phyloP scores from a whole-genome alignment of 2,329 filamentous ascomycete species.

The Diaporthe capsici region DNA sequence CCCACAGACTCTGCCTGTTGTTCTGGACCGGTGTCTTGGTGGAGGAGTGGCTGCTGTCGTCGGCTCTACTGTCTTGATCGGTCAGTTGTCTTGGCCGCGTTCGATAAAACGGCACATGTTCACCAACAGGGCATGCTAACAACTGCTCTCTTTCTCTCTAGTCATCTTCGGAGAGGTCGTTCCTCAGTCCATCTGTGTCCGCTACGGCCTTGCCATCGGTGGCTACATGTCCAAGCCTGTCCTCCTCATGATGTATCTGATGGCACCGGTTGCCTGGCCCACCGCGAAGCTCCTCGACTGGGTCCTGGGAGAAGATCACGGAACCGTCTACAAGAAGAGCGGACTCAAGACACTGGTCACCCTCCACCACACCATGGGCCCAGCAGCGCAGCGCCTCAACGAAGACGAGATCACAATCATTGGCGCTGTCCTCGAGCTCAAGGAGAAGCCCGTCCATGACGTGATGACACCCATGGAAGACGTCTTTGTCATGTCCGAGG shows the following conservation, averaged over 20 bases:
- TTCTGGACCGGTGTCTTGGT: slow-evolving; percentile 92
- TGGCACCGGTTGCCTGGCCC: slow-evolving; percentile 92
- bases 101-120: background rate
- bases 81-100: slow-evolving; percentile 63
- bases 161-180: slow-evolving; percentile 99
- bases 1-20: slow-evolving; percentile 82
- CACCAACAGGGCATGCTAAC: slow-evolving; percentile 36
- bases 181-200: slow-evolving; percentile 95
- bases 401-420: slow-evolving; percentile 99
- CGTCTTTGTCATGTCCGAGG: slow-evolving; percentile 96
- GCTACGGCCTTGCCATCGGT: slow-evolving; percentile 94
- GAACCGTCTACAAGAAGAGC: slow-evolving; percentile 97
- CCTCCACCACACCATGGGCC: slow-evolving; percentile 90
- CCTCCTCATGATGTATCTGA: slow-evolving; percentile 89
- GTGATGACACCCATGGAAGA: slow-evolving; percentile 99
- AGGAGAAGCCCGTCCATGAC: slow-evolving; percentile 92
- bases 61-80: slow-evolving; percentile 93
- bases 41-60: slow-evolving; percentile 95
- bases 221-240: slow-evolving; percentile 94
- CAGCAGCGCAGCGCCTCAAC: slow-evolving; percentile 89
- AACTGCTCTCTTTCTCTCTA: slow-evolving; percentile 52
- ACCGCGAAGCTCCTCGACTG: slow-evolving; percentile 96
- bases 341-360: slow-evolving; percentile 97
- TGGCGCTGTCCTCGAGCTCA: slow-evolving; percentile 94
- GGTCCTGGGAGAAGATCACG: slow-evolving; percentile 93